Base-by-base conservation (phyloP, 176 grass and related monocot genomes). In the Melocanna baccifera region DNA sequence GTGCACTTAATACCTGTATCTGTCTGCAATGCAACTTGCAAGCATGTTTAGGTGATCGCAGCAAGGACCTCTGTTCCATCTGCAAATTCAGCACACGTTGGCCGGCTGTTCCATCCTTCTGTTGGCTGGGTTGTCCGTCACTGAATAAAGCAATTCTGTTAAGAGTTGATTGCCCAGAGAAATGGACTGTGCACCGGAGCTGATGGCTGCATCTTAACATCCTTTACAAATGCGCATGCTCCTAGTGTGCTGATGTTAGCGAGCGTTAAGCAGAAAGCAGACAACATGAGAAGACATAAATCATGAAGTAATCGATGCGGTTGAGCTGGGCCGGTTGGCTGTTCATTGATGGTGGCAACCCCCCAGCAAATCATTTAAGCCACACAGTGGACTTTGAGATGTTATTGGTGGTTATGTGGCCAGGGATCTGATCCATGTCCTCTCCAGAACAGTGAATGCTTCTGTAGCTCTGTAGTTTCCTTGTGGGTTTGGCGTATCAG, bases 171-270 rank as follows among this genome's bases (percentile, higher is more conserved):
- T 62, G 46, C 57, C 64, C 46, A 71, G 55, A 34, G 78, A 90
- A 82, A 41, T 73, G 18, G 80, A 87, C 73, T 2, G 0, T 59
- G 26, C 48, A 73, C 22, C 39, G 29, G 47, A 65, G 46, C 79
- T 74, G 88, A 90, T 79, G 69, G 76, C 26, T 70, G 56, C 89
- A 46, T 76, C 65, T 81, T 58, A 87, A 85, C 77, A 71, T 55
- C 77, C 76, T 84, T 53, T 43, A 55, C 43, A 71, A 86, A 81
- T 72, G 56, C 71, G 9, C 40, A 68, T 20, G 50, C 62, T 90
- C 78, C 78, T 78, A 58, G 20, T 32, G 79, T 79, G 40, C 43
- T 56, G 43, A 71, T 34, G 66, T 59, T 43, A 75, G 28, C 46
- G 20, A 77, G 56, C 22, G 32, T 19, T 63, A 70, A 34, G 62